Conservation (phyloP, 257 asterid genomes). For the Fraxinus cuspidata region DNA sequence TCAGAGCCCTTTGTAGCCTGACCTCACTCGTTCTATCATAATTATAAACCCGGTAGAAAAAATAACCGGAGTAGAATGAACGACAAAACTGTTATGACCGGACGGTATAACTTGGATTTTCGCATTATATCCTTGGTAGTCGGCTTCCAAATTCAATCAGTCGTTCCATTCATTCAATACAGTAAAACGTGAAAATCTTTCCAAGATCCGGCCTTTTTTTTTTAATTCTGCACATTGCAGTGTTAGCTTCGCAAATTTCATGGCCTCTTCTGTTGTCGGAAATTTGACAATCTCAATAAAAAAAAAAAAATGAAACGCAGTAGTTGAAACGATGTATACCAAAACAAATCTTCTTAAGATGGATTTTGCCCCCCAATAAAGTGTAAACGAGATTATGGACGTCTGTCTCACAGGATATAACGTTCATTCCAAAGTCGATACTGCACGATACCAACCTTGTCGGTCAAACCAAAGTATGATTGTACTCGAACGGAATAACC, state of each 20-base stretch:
- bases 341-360: too few relatives aligned
- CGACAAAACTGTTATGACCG: background rate
- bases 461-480: too few relatives aligned
- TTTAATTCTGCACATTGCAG: constrained; percentile 69
- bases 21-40: constrained; percentile 3
- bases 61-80: background rate
- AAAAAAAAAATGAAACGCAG: too few relatives aligned
- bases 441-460: too few relatives aligned
- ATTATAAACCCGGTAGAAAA: constrained; percentile 15
- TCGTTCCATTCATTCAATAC: constrained; percentile 28
- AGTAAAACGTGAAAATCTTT: constrained; percentile 46
- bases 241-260: constrained; percentile 55
- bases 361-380: too few relatives aligned
- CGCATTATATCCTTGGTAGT: background rate
- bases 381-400: too few relatives aligned
- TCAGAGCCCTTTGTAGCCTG: constrained; percentile 5
- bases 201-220: constrained; percentile 86
- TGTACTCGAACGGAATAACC: too few relatives aligned
- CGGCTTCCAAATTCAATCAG: constrained; percentile 19
- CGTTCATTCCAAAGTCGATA: too few relatives aligned
- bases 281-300: too few relatives aligned
- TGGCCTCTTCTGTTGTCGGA: constrained; percentile 68
- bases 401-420: too few relatives aligned
- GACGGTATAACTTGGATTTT: background rate
- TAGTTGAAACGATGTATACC: too few relatives aligned